A percentile compares a stretch with the other conserved stretches of the same genome.
Conservation (phyloP, 805 yeast species). For the Candida caryicola region DNA sequence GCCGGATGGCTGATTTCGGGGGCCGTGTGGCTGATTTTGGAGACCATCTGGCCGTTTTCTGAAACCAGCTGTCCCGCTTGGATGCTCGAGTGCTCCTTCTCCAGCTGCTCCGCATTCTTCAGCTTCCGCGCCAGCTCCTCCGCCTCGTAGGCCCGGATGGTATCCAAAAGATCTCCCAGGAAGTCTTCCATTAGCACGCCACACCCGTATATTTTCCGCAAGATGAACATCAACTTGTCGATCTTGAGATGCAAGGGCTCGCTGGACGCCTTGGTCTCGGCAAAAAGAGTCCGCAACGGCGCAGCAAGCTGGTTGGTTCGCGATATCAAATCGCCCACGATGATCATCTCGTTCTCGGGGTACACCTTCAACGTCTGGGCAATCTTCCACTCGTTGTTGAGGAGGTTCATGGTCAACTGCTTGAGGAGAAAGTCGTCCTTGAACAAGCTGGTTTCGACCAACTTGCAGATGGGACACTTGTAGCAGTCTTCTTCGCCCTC, state of each 20-base stretch:
- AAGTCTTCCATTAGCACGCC: slow-evolving; percentile 25
- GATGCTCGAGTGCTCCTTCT: too few relatives aligned
- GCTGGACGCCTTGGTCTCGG: slow-evolving; percentile 11
- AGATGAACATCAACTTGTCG: slow-evolving; percentile 21
- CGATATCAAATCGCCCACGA: slow-evolving; percentile 17
- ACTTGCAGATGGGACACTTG: slow-evolving; percentile 30
- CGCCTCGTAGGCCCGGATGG: neutral
- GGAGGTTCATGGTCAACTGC: slow-evolving; percentile 14
- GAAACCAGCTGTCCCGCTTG: too few relatives aligned
- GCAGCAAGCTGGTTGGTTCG: slow-evolving; percentile 7
- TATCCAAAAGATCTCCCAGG: slow-evolving; percentile 7
- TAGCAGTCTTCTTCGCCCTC: slow-evolving; percentile 18
- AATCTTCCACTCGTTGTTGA: slow-evolving; percentile 11
- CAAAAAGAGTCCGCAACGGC: slow-evolving; percentile 9
- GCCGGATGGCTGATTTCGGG: too few relatives aligned
- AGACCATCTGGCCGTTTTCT: too few relatives aligned
- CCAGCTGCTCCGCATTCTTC: too few relatives aligned
- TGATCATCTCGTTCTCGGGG: slow-evolving; percentile 21
- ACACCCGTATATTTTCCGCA: slow-evolving; percentile 32
- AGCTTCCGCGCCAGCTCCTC: too few relatives aligned
- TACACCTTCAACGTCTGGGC: slow-evolving; percentile 16
- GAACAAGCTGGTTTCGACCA: slow-evolving; percentile 16
- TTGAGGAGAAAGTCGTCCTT: slow-evolving; percentile 14
- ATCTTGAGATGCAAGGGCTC: slow-evolving; percentile 12
- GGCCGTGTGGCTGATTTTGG: too few relatives aligned